These are phyloP conservation scores for Talaromyces sp. DNA, from an alignment of 2,329 filamentous ascomycete species.

Conservation along the genomic window DNA sequence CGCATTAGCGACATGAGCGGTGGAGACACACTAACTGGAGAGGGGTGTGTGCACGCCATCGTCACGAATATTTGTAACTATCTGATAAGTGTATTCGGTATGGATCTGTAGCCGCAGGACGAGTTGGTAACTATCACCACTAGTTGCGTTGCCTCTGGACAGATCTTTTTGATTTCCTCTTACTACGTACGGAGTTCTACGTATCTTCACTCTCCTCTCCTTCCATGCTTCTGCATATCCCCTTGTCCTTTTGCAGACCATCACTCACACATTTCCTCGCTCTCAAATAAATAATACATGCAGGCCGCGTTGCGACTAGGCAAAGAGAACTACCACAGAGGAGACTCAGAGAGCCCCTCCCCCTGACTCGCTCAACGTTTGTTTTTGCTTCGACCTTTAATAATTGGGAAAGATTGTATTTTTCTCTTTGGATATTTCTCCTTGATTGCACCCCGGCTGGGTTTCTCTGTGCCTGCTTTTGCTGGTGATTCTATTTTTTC, in stretches of 20 bases:
- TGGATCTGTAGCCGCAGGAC: not conserved
- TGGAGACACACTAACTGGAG: not conserved
- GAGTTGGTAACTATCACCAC: not conserved
- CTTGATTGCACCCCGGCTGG: not conserved
- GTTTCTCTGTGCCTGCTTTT: too few species aligned
- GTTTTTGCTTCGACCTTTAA: not conserved
- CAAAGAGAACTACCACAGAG: not conserved
- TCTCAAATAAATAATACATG: not conserved
- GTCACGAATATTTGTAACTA: not conserved
- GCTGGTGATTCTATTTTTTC: not conserved
- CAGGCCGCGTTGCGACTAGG: not conserved
- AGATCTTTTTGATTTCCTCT: too few species aligned
- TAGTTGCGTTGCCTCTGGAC: too few species aligned
- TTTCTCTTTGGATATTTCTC: not conserved
- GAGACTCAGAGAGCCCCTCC: not conserved
- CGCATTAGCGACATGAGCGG: not conserved
- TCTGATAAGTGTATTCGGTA: too few species aligned
- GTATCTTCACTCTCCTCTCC: not conserved
- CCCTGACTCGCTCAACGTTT: conserved; percentile 1
- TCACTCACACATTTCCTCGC: not conserved
- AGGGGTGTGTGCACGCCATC: conserved; percentile 4
- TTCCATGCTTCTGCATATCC: not conserved
- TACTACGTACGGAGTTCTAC: not conserved
- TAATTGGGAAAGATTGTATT: too few species aligned
- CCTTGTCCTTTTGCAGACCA: not conserved